Evolutionary conservation across 768 basidiomycete genomes (phyloP).

Genomic region (Cystofilobasidium macerans): DNA sequence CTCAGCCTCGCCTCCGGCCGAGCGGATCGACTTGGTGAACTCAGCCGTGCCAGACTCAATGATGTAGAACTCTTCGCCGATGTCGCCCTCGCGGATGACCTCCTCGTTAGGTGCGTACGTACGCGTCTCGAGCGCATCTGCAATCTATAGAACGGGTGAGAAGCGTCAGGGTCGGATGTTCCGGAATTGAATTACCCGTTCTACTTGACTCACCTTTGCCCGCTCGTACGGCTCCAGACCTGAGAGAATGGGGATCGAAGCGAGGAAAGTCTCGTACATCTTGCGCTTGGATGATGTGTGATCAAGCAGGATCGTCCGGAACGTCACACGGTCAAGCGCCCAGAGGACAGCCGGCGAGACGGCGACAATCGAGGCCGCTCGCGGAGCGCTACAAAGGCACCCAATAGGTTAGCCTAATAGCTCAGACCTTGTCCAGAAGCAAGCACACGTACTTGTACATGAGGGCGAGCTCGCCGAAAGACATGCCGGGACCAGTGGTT

Average conservation of each 20-base stretch:
- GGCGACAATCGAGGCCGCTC: conserved; percentile 85
- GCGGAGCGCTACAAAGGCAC: conserved; percentile 54
- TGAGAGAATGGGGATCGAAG: conserved; percentile 75
- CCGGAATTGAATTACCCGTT: background rate
- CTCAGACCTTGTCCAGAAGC: background rate
- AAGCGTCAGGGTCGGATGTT: background rate
- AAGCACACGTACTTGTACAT: conserved; percentile 66
- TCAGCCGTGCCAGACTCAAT: conserved; percentile 86
- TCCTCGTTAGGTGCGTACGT: conserved; percentile 72
- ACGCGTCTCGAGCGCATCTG: conserved; percentile 79
- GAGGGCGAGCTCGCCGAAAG: conserved; percentile 90
- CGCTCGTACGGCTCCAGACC: conserved; percentile 77
- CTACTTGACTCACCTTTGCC: conserved; percentile 50
- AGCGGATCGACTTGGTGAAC: conserved; percentile 62
- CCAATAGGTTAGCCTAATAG: too few relatives aligned
- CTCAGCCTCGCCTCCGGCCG: conserved; percentile 49
- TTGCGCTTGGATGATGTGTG: conserved; percentile 78
- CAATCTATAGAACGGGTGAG: conserved; percentile 44
- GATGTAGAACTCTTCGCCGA: conserved; percentile 95
- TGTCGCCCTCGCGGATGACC: conserved; percentile 84
- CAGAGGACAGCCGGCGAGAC: conserved; percentile 73
- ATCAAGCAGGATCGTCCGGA: conserved; percentile 93
- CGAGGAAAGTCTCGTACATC: conserved; percentile 93
- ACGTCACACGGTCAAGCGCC: conserved; percentile 94
- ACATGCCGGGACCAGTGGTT: conserved; percentile 70